Percentiles rank a stretch among this genome's conserved stretches.
phyloP scores from a whole-genome alignment of 2,329 filamentous ascomycete species.

The Pezicula rhizophila region DNA sequence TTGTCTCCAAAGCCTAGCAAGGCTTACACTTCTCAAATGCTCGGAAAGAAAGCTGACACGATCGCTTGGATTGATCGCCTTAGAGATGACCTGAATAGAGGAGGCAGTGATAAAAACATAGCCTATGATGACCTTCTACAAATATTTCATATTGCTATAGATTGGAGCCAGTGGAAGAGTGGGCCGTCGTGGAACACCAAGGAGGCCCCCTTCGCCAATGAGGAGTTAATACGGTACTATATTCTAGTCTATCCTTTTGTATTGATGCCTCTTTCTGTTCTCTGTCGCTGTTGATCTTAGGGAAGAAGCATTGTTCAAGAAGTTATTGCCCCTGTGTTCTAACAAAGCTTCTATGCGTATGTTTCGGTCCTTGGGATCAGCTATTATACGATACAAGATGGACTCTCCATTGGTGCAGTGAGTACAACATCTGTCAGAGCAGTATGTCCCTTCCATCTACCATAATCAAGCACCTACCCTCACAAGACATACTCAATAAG shows the following conservation, averaged over 20 bases:
- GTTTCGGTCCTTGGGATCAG: no score
- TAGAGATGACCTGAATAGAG: not conserved
- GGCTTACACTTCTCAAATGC: no score
- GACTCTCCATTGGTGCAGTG: no score
- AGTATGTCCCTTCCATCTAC: no score
- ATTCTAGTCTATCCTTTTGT: not conserved
- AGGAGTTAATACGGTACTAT: not conserved
- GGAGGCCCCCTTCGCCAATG: conserved; percentile 3
- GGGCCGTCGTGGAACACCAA: not conserved
- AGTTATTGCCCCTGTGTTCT: no score
- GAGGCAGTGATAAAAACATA: not conserved
- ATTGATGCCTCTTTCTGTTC: not conserved
- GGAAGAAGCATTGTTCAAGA: no score
- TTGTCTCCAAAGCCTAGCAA: not conserved
- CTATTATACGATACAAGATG: no score
- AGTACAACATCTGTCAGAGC: no score
- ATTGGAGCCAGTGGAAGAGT: not conserved
- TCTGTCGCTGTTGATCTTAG: no score
- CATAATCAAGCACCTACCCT: not conserved
- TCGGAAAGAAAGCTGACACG: not conserved
- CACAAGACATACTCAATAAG: conserved; percentile 9
- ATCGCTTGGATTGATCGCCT: conserved; percentile 5
- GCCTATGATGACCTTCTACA: not conserved
- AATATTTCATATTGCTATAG: conserved; percentile 5
- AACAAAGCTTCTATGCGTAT: no score